Evolutionary conservation across 2,329 filamentous ascomycete species (phyloP).

Genomic region (Neofusicoccum kwambonambiense): DNA sequence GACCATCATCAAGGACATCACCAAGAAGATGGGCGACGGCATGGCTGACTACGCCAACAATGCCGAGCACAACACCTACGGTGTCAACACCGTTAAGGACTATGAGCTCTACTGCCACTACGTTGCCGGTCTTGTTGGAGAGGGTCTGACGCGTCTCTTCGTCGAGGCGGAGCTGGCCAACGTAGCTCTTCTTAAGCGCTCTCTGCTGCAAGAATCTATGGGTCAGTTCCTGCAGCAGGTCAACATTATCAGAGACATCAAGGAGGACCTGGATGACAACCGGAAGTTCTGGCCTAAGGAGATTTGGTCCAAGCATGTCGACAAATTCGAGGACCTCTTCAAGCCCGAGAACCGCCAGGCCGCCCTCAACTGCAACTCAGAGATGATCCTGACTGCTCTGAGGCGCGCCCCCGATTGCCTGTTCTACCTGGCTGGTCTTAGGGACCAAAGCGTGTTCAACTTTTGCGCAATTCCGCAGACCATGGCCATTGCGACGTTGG

Average conservation of each 20-base stretch:
- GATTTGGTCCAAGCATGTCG: slow-evolving; percentile 95
- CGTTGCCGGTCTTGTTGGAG: slow-evolving; percentile 96
- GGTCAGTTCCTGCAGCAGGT: slow-evolving; percentile 96
- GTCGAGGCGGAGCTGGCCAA: slow-evolving; percentile 86
- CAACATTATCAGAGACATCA: slow-evolving; percentile 95
- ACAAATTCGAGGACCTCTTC: slow-evolving; percentile 86
- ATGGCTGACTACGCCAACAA: slow-evolving; percentile 96
- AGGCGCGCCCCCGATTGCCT: slow-evolving; percentile 87
- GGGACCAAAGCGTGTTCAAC: slow-evolving; percentile 98
- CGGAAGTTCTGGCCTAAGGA: slow-evolving; percentile 93
- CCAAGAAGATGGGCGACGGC: slow-evolving; percentile 91
- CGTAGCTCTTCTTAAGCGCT: slow-evolving; percentile 73
- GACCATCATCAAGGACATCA: slow-evolving; percentile 88
- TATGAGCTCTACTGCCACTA: slow-evolving; percentile 99
- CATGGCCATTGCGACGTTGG: slow-evolving; percentile 96
- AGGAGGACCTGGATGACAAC: slow-evolving; percentile 84
- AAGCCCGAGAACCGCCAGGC: slow-evolving; percentile 73
- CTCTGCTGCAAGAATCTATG: slow-evolving; percentile 89
- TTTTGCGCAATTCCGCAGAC: slow-evolving; percentile 95
- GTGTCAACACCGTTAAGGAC: slow-evolving; percentile 78
- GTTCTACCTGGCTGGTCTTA: slow-evolving; percentile 95
- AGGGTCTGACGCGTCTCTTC: slow-evolving; percentile 87
- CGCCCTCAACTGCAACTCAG: slow-evolving; percentile 81
- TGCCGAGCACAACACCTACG: slow-evolving; percentile 74
- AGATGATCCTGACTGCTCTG: slow-evolving; percentile 91